phyloP scores from a whole-genome alignment of 345 rosid genomes.

The Conringia planisiliqua region DNA sequence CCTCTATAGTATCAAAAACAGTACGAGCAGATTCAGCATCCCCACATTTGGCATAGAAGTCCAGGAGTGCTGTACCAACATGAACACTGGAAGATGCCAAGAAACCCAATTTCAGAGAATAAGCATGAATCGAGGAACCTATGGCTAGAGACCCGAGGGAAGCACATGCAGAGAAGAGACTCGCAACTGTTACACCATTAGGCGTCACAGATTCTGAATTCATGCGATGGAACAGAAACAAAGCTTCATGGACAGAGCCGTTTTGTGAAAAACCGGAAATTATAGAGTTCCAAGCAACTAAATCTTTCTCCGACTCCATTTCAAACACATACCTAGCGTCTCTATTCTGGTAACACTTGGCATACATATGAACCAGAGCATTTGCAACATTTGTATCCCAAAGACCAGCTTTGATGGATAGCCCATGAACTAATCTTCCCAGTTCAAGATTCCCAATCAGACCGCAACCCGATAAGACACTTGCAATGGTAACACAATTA shows the following conservation, averaged over 20 bases:
- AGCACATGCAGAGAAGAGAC: conserved; percentile 68
- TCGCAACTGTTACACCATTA: conserved; percentile 80
- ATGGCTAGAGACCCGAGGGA: conserved; percentile 45
- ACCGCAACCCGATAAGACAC: conserved; percentile 68
- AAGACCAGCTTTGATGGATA: conserved; percentile 54
- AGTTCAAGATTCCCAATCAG: conserved; percentile 45
- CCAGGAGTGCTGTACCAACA: conserved; percentile 77
- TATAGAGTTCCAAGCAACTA: conserved; percentile 83
- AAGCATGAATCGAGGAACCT: conserved; percentile 75
- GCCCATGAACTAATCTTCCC: conserved; percentile 62
- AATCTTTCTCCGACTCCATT: conserved; percentile 42
- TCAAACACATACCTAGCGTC: conserved; percentile 65
- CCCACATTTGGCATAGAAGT: conserved; percentile 84
- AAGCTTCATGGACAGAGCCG: conserved; percentile 51
- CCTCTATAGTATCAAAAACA: conserved; percentile 52
- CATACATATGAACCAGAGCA: conserved; percentile 89
- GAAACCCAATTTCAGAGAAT: conserved; percentile 49
- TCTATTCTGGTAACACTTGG: conserved; percentile 53
- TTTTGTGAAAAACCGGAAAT: conserved; percentile 78
- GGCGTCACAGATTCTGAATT: conserved; percentile 46
- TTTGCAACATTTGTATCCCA: conserved; percentile 62
- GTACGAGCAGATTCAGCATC: conserved; percentile 59
- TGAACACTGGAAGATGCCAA: conserved; percentile 52
- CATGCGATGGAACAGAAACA: conserved; percentile 58
- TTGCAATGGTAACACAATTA: conserved; percentile 59